Conservation (phyloP, 2,329 filamentous ascomycete species). For the Fusarium solani-melongenae region DNA sequence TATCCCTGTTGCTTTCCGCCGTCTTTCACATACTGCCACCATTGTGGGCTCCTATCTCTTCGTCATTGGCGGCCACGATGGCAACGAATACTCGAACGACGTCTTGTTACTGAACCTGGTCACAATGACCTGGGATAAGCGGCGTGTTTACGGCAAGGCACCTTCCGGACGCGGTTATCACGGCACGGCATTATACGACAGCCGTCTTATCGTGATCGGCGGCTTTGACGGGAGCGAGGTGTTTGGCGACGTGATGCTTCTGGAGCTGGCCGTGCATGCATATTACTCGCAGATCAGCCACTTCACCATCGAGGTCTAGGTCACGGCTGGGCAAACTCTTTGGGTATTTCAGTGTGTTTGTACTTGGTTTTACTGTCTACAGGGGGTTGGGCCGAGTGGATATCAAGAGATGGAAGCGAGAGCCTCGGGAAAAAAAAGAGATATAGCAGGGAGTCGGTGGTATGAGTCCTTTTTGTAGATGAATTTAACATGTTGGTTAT, state of each 20-base stretch:
- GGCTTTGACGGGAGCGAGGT: constrained; percentile 76
- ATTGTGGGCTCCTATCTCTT: constrained; percentile 78
- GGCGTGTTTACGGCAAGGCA: constrained; percentile 71
- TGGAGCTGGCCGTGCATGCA: constrained; percentile 76
- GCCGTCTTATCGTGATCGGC: constrained; percentile 71
- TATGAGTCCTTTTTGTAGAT: constrained; percentile 33
- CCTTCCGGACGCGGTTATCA: constrained; percentile 75
- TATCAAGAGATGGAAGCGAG: constrained; percentile 19
- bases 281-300: constrained; percentile 81
- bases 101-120: constrained; percentile 76
- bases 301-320: constrained; percentile 74
- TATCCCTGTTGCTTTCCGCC: constrained; percentile 70
- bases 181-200: constrained; percentile 73
- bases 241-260: constrained; percentile 74
- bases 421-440: constrained; percentile 20
- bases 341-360: constrained; percentile 23
- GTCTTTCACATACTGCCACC: constrained; percentile 75
- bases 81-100: constrained; percentile 76
- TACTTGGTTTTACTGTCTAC: constrained; percentile 17
- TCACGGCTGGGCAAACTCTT: background rate
- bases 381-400: constrained; percentile 6
- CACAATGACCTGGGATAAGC: constrained; percentile 78
- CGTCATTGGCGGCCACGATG: constrained; percentile 76
- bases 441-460: constrained; percentile 39
- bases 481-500: constrained; percentile 28